Base-by-base conservation (phyloP, 371 early-diverging fungal genomes). In the Mortierella sp. region DNA sequence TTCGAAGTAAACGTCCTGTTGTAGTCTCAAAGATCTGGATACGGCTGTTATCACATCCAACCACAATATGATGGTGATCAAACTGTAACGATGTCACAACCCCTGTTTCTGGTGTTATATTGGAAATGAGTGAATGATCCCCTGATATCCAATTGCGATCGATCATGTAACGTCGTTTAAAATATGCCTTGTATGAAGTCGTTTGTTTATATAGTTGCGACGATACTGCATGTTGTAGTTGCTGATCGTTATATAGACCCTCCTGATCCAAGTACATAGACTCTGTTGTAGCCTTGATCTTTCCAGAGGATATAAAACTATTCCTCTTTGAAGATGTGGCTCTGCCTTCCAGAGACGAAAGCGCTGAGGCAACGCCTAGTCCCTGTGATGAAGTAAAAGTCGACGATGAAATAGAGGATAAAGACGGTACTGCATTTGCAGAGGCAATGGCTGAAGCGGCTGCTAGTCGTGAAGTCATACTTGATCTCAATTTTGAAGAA, bases 51-150 rank as follows among this genome's bases (percentile, higher is more conserved):
- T 96, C 96, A 32, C 94, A 94, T 58, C 95, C 96, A 4, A 93
- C 91, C 10, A 95, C 94, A 70, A 96, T 93, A 70, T 92, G 93
- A 55, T 93, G 93, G 53, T 89, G 89, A 75, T 95, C 95, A 82
- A 95, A 95, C 74, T 95, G 96, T 28, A 96, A 83, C 26, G 93
- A 93, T 6, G 96, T 96, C 15, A 95, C 95, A 17, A 96, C 89
- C 42, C 91, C 92, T 19, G 86, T 85, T 23, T 90, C 93, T 72
- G 93, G 92, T 6, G 93, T 94, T 17, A 92, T 92, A 72, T 93
- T 93, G 10, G 93, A 87, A n/a, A 89, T 86, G 12, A 87, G 87
- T 55, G 89, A 88, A 71, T 87, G 88, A 17, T 89, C 88, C 10
- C 94, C 95, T 22, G 89, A 86, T 7, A 88, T 85, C 96, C 96